A percentile compares a stretch with the other conserved stretches of the same genome.
Conservation (phyloP, 176 grass and related monocot genomes). For the Tillandsia fasciculata region DNA sequence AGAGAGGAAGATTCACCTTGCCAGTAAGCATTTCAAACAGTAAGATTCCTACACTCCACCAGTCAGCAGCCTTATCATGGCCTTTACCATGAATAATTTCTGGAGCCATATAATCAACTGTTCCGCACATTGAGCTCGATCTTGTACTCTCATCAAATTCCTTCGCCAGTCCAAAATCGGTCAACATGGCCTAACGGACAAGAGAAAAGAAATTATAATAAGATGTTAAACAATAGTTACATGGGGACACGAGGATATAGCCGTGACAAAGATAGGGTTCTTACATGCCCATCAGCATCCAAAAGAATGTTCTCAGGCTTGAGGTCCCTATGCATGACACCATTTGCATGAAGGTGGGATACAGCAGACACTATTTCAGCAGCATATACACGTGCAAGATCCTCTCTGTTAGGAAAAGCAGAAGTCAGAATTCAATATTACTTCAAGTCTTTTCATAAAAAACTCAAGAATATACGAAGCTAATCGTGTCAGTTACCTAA, state of each 20-base stretch:
- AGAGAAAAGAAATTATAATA: conserved; percentile 5
- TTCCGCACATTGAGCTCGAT: conserved; percentile 93
- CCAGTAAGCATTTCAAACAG: conserved; percentile 99
- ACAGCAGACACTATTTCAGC: conserved; percentile 95
- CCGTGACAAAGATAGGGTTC: conserved; percentile 2
- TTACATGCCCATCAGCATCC: conserved; percentile 91
- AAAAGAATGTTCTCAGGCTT: conserved; percentile 98
- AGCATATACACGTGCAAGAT: conserved; percentile 71
- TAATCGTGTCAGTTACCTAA: conserved; percentile 41
- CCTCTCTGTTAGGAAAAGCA: conserved; percentile 50
- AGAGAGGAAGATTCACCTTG: conserved; percentile 45
- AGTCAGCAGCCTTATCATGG: conserved; percentile 97
- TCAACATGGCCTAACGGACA: conserved; percentile 62
- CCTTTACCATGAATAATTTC: conserved; percentile 85
- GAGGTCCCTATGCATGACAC: conserved; percentile 98
- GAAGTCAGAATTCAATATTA: conserved; percentile 9
- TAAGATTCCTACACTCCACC: conserved; percentile 96
- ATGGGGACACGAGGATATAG: not conserved
- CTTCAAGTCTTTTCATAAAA: not conserved
- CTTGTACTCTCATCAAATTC: conserved; percentile 96
- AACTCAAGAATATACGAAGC: not conserved
- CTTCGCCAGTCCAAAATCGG: conserved; percentile 92
- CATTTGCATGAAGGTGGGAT: conserved; percentile 80
- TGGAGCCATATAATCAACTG: conserved; percentile 96
- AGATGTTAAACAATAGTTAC: not conserved